Base-by-base conservation (phyloP, 495 filamentous ascomycete genomes). In the Neurospora sp. region DNA sequence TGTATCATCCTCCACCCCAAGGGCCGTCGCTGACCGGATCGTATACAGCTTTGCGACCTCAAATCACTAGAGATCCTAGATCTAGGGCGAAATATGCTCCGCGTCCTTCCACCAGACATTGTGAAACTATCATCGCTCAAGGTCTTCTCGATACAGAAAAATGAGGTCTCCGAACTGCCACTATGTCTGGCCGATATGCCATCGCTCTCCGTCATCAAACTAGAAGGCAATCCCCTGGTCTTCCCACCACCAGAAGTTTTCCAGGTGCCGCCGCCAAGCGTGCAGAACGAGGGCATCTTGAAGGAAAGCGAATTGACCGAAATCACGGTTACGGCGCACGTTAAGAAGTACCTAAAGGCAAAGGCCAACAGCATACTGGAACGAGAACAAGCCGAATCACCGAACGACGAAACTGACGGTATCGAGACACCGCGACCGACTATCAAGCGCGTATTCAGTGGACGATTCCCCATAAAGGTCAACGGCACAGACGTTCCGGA, bases 41-140 rank as follows among this genome's bases (percentile, higher is more conserved):
- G 70, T 61, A 9, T 35, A 9, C 73, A 85, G 82, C 79, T 97
- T 44, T 93, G 94, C 77, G 89, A 93, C 77, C 85, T 98, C 71
- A 89, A 91, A 20, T 90, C 93, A 18, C 89, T 98, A 39, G 94
- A 98, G 80, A 96, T 98, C 71, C 86, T 98, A 65, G 95, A 98
- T 83, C 84, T 98, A 18, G 94, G 94, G 77, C 86, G 90, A 70
- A 98, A 98, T 77, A 92, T 91, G 77, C 88, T 98, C 68, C 88
- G 85, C 39, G 83, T 88, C 14, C 86, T 98, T 10, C 94, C 95
- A 1, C 89, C 90, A 59, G 91, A 93, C 71, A 91, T 98, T 61
- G 89, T 87, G 72, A 93, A 89, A 74, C 82, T 98, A 71, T 91
- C 87, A 46, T 91, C 89, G 3, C 82, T 94, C 72, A 91, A 93